phyloP scores from a whole-genome alignment of 2,329 filamentous ascomycete genomes.

The Fusarium buharicum region DNA sequence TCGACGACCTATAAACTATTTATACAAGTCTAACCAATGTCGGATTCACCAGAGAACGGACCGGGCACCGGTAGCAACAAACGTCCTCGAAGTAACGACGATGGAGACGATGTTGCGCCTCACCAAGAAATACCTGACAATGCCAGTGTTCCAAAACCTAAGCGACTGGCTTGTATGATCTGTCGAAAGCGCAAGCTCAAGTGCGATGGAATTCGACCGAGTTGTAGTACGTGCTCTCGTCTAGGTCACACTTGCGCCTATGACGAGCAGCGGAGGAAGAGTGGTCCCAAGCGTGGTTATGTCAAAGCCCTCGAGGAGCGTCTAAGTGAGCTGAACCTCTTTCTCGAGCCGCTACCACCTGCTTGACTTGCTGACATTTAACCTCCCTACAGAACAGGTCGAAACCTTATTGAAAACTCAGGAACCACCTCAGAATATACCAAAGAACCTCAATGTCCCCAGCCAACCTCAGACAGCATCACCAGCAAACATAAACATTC shows the following conservation, averaged over 20 bases:
- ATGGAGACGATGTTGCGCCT: slow-evolving; percentile 50
- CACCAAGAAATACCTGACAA: slow-evolving; percentile 62
- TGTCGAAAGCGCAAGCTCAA: slow-evolving; percentile 92
- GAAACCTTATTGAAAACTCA: slow-evolving; percentile 89
- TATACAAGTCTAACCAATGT: slow-evolving; percentile 43
- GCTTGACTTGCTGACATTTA: slow-evolving; percentile 33
- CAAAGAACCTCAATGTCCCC: slow-evolving; percentile 48
- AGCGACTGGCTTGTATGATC: slow-evolving; percentile 93
- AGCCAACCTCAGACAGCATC: slow-evolving; percentile 47
- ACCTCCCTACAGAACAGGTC: slow-evolving; percentile 77
- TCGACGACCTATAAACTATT: slow-evolving; percentile 1
- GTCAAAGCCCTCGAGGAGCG: slow-evolving; percentile 94
- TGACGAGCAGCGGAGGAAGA: slow-evolving; percentile 93
- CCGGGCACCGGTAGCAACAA: slow-evolving; percentile 49
- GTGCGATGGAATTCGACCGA: slow-evolving; percentile 86
- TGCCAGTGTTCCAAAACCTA: slow-evolving; percentile 76
- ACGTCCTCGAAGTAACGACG: slow-evolving; percentile 45
- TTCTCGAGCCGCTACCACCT: slow-evolving; percentile 2
- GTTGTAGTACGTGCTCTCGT: slow-evolving; percentile 88
- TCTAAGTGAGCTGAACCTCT: slow-evolving; percentile 74
- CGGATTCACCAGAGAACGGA: slow-evolving; percentile 53
- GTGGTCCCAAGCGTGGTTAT: slow-evolving; percentile 92
- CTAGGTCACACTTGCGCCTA: slow-evolving; percentile 89
- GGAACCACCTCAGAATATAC: slow-evolving; percentile 57
- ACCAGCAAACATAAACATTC: slow-evolving; percentile 47